Evolutionary conservation across 2,329 filamentous ascomycete genomes (phyloP).

Genomic region (Xylaria sp.): DNA sequence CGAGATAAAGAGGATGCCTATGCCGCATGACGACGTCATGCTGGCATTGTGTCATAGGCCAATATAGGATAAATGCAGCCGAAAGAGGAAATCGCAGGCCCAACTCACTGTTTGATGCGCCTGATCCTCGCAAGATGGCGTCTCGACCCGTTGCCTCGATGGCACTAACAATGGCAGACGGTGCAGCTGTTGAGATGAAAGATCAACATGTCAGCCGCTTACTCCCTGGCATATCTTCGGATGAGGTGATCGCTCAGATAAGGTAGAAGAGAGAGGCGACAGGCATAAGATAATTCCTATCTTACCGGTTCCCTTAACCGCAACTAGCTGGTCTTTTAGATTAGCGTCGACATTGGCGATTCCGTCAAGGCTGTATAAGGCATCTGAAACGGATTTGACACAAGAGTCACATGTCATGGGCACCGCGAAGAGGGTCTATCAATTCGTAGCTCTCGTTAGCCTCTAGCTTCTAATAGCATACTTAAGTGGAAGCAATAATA

Average conservation of each 20-base stretch:
- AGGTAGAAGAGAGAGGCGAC: neutral
- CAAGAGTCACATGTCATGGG: constrained; percentile 92
- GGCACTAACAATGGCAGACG: constrained; percentile 86
- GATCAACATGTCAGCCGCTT: constrained; percentile 30
- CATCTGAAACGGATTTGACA: constrained; percentile 84
- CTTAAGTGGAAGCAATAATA: neutral
- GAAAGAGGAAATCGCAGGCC: constrained; percentile 32
- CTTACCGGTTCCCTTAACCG: constrained; percentile 82
- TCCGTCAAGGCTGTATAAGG: constrained; percentile 79
- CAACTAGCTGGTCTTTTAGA: constrained; percentile 83
- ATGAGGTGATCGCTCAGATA: constrained; percentile 27
- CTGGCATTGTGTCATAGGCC: constrained; percentile 20
- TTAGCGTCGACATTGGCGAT: constrained; percentile 85
- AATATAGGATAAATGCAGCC: constrained; percentile 15
- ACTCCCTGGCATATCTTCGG: constrained; percentile 38
- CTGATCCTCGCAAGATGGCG: constrained; percentile 91
- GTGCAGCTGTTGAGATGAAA: constrained; percentile 67
- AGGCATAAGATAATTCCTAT: constrained; percentile 10
- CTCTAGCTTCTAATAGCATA: constrained; percentile 5
- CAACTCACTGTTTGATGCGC: constrained; percentile 80
- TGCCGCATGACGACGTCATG: constrained; percentile 30
- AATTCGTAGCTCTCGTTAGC: constrained; percentile 47
- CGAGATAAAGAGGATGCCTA: constrained; percentile 18
- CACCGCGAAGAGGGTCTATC: constrained; percentile 90
- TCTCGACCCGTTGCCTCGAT: constrained; percentile 92